Percentiles rank a stretch among this genome's conserved stretches.
These are phyloP conservation scores for Aphanocladium album DNA, from an alignment of 2,329 filamentous ascomycete species.

Conservation along the genomic window DNA sequence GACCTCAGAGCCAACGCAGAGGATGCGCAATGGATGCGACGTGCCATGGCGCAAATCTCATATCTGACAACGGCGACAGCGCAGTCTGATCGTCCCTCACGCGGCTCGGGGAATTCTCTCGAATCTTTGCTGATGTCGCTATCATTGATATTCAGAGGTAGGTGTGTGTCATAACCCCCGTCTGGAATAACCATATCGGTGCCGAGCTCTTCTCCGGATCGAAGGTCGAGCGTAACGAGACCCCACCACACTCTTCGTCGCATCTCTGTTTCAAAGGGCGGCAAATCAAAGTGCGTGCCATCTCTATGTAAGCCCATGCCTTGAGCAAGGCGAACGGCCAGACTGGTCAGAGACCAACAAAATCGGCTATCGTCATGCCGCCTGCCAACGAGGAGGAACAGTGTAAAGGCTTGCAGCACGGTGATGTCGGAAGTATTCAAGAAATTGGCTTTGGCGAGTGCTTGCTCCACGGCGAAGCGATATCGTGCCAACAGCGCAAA, in stretches of 20 bases:
- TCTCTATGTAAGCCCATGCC: constrained; percentile 58
- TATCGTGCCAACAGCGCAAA: constrained; percentile 41
- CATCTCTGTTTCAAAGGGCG: constrained; percentile 56
- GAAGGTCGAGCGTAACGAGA: constrained; percentile 52
- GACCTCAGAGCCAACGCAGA: constrained; percentile 28
- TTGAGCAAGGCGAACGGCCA: constrained; percentile 54
- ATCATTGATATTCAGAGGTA: constrained; percentile 49
- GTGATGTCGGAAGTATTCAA: constrained; percentile 52
- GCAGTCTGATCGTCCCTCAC: constrained; percentile 48
- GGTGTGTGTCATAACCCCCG: constrained; percentile 40
- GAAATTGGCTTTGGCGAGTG: constrained; percentile 53
- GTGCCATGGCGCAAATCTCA: constrained; percentile 42
- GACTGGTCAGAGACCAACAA: constrained; percentile 55
- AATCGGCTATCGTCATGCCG: constrained; percentile 46
- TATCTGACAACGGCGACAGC: constrained; percentile 45
- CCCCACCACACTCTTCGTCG: constrained; percentile 57
- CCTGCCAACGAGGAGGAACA: constrained; percentile 49
- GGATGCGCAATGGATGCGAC: constrained; percentile 30
- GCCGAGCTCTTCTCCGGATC: constrained; percentile 50
- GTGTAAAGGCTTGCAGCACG: constrained; percentile 53
- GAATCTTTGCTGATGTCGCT: constrained; percentile 41
- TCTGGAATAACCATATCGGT: constrained; percentile 40
- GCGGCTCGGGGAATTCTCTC: constrained; percentile 41
- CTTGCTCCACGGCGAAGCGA: constrained; percentile 51
- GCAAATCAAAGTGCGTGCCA: constrained; percentile 43